A percentile compares a stretch with the other conserved stretches of the same genome.
Conservation (phyloP, 2,329 filamentous ascomycete species). For the Aspergillus quadricinctus region DNA sequence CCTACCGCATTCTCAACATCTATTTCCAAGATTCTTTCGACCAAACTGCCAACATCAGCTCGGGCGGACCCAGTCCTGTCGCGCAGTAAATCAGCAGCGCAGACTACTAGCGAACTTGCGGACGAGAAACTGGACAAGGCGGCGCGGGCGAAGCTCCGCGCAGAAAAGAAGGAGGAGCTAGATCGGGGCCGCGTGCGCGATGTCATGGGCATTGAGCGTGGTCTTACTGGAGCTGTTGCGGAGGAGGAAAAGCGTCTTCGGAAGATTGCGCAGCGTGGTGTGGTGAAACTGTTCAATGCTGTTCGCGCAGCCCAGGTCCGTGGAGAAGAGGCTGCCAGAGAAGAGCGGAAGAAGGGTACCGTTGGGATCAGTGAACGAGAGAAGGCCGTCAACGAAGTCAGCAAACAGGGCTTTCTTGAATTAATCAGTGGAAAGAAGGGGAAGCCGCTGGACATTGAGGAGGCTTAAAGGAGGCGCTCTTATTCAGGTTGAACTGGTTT, state of each 20-base stretch:
- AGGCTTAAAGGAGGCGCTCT: constrained; percentile 30
- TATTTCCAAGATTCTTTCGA: constrained; percentile 85
- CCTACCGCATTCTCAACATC: constrained; percentile 86
- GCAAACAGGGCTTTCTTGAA: constrained; percentile 92
- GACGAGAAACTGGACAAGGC: constrained; percentile 78
- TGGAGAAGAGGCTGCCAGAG: constrained; percentile 68
- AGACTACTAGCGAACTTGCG: constrained; percentile 66
- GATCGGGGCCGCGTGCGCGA: constrained; percentile 88
- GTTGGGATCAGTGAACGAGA: constrained; percentile 76
- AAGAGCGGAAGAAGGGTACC: constrained; percentile 64
- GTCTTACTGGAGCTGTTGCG: constrained; percentile 49
- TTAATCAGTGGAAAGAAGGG: constrained; percentile 64
- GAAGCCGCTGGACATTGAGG: constrained; percentile 44
- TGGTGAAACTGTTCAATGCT: constrained; percentile 94
- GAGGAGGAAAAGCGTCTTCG: constrained; percentile 75
- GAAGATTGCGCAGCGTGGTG: constrained; percentile 87
- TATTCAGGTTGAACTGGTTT: neutral
- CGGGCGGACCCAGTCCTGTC: constrained; percentile 88
- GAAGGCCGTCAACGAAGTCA: constrained; percentile 92
- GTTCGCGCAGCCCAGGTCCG: constrained; percentile 89
- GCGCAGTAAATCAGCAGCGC: constrained; percentile 69
- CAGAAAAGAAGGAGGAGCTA: constrained; percentile 71
- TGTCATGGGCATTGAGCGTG: constrained; percentile 63
- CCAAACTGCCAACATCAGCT: constrained; percentile 77
- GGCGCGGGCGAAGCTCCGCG: constrained; percentile 71